Percentiles rank a stretch among this genome's conserved stretches.
phyloP scores from a whole-genome alignment of 805 yeast species.

The Starmera caribaea region DNA sequence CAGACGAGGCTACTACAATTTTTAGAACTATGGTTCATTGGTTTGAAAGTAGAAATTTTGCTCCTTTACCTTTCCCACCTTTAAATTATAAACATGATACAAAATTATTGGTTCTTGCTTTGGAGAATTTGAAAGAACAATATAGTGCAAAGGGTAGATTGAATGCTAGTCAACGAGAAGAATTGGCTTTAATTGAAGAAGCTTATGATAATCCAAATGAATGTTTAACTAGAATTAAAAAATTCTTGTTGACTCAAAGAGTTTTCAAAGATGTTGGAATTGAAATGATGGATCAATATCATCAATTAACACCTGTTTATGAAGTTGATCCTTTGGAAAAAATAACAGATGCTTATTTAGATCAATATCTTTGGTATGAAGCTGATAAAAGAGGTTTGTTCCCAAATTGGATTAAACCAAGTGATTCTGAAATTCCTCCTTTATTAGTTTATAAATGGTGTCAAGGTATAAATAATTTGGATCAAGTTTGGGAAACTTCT shows the following conservation, averaged over 20 bases:
- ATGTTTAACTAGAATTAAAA: constrained; percentile 74
- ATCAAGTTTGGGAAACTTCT: constrained; percentile 68
- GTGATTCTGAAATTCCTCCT: constrained; percentile 91
- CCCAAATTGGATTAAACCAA: constrained; percentile 95
- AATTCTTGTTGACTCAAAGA: constrained; percentile 74
- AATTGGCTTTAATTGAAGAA: constrained; percentile 84
- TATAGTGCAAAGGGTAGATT: constrained; percentile 68
- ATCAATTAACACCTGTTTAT: constrained; percentile 76
- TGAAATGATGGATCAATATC: constrained; percentile 88
- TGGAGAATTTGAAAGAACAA: constrained; percentile 78
- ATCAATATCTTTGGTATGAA: constrained; percentile 94
- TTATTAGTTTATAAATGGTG: constrained; percentile 88
- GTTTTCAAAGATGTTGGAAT: constrained; percentile 83
- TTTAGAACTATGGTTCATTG: constrained; percentile 86
- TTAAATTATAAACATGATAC: constrained; percentile 88
- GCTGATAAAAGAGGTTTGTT: constrained; percentile 79
- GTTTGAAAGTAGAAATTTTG: constrained; percentile 76
- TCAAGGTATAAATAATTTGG: constrained; percentile 76
- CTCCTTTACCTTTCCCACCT: constrained; percentile 92
- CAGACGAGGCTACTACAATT: constrained; percentile 81
- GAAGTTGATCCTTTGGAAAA: constrained; percentile 88
- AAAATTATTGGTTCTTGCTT: constrained; percentile 76
- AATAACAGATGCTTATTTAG: constrained; percentile 91
- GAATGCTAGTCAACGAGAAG: constrained; percentile 85
- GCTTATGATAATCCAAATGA: constrained; percentile 98